Conservation (phyloP, 2,329 filamentous ascomycete species). For the Pseudopithomyces maydicus region DNA sequence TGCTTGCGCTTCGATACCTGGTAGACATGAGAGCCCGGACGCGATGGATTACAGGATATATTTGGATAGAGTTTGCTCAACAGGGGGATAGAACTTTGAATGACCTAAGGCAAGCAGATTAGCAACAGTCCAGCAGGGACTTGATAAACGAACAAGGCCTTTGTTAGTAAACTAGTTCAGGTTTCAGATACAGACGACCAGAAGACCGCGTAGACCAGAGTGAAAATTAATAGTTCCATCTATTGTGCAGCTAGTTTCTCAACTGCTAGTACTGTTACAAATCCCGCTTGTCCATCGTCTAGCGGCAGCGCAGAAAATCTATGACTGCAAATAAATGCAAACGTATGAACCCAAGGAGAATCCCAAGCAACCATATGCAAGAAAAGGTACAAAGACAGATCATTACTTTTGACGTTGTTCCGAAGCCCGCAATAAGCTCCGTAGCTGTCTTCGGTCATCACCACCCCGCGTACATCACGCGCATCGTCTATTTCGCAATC, state of each 20-base stretch:
- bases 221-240: slow-evolving; percentile 22
- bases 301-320: slow-evolving; percentile 28
- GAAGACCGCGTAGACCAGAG: not conserved
- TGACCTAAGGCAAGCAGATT: too few species aligned
- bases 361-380: slow-evolving; percentile 37
- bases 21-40: not conserved
- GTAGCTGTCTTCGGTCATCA: slow-evolving; percentile 39
- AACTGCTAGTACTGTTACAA: slow-evolving; percentile 38
- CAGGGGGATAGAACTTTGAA: too few species aligned
- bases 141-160: too few species aligned
- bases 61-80: too few species aligned
- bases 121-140: too few species aligned
- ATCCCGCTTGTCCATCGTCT: slow-evolving; percentile 17
- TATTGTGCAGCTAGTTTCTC: slow-evolving; percentile 37
- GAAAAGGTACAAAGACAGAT: slow-evolving; percentile 28
- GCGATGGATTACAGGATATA: too few species aligned
- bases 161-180: too few species aligned
- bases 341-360: slow-evolving; percentile 31
- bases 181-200: too few species aligned
- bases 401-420: slow-evolving; percentile 23
- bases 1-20: not conserved
- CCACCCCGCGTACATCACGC: slow-evolving; percentile 12
- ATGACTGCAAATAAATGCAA: slow-evolving; percentile 33
- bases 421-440: slow-evolving; percentile 22
- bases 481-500: slow-evolving; percentile 24